Percentiles rank a stretch among this genome's conserved stretches.
phyloP scores from a whole-genome alignment of 805 yeast species.

The Saccharomycopsis fodiens region DNA sequence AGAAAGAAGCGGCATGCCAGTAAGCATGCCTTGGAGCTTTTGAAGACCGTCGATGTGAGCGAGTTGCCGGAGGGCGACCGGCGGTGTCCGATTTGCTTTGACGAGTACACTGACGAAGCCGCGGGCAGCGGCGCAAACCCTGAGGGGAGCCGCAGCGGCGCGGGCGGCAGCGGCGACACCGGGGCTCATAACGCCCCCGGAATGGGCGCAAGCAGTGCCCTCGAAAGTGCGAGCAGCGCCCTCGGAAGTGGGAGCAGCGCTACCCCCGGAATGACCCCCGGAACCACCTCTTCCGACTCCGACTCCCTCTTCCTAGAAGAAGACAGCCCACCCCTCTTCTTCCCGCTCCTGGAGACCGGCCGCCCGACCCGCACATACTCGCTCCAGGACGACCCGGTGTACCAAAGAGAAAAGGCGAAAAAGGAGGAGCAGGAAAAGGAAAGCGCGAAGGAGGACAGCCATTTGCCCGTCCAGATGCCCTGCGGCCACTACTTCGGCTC shows the following conservation, averaged over 20 bases:
- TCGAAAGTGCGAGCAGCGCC: conserved; percentile 2
- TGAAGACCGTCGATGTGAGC: conserved; percentile 8
- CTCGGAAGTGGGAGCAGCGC: background rate
- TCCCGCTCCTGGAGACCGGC: conserved; percentile 6
- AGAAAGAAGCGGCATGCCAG: conserved; percentile 17
- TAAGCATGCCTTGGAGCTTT: conserved; percentile 16
- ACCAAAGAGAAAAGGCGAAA: conserved; percentile 2
- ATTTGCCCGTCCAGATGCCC: conserved; percentile 67
- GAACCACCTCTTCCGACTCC: background rate
- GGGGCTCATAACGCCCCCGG: no score
- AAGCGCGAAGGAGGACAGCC: conserved; percentile 26
- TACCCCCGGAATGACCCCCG: background rate
- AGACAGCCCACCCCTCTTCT: conserved; percentile 12
- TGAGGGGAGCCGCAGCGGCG: no score
- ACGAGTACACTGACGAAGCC: conserved; percentile 7
- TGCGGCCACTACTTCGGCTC: conserved; percentile 86
- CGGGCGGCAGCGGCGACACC: background rate
- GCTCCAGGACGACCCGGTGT: conserved; percentile 8
- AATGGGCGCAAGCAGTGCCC: background rate
- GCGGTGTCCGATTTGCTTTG: conserved; percentile 20
- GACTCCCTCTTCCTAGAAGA: conserved; percentile 5
- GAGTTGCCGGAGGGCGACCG: conserved; percentile 14
- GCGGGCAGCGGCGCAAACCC: background rate
- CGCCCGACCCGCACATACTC: background rate
- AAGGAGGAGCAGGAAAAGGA: background rate